Evolutionary conservation across 2,329 filamentous ascomycete genomes (phyloP), one percentile per base, ranked within the genome.

Genomic region (Bisporella sp.): DNA sequence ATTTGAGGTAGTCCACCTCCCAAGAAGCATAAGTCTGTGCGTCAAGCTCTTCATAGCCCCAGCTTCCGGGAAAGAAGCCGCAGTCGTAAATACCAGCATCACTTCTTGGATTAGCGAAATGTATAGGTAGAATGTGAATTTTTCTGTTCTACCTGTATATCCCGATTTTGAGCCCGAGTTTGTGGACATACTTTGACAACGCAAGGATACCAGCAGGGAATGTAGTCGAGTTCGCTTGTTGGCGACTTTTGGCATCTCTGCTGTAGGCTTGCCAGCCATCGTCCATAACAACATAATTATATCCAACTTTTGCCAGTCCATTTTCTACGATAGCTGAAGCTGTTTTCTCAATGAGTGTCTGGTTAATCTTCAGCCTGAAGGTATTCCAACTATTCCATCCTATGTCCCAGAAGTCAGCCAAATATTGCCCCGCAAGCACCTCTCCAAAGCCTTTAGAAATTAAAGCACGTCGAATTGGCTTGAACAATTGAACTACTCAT

Each of bases 1-100:
- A 76, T 58, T 75, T 73, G 4, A 72, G 61, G 48, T 73, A 74
- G 55, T 72, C 69, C 35, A 75, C 70, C 0, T 69, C 74, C 71
- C 74, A 75, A 21, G 62, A 64, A 2, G 75, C 74, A 57, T 71
- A 77, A 1, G 71, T 66, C 7, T 69, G 58, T 2, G 76, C 76
- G 57, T 79, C 76, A 31, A 71, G 66, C 43, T 69, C 64, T 57
- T 77, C 76, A 54, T 73, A 69, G 9, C 70, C 74, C 31, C 73
- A 58, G 7, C 65, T 69, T 1, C 70, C 74, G 4, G 70, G 60
- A 46, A 65, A 67, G 45, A 60, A 60, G 4, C 50, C 62, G 45
- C 64, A 67, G 31, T 57, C 60, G 30, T 57, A 66, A 31, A 65
- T 62, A 5, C 73, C 72, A 9, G 71, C 71, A 41, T 64, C 50